Conservation (phyloP, 2,329 filamentous ascomycete species). For the Clarireedia hainanense region DNA sequence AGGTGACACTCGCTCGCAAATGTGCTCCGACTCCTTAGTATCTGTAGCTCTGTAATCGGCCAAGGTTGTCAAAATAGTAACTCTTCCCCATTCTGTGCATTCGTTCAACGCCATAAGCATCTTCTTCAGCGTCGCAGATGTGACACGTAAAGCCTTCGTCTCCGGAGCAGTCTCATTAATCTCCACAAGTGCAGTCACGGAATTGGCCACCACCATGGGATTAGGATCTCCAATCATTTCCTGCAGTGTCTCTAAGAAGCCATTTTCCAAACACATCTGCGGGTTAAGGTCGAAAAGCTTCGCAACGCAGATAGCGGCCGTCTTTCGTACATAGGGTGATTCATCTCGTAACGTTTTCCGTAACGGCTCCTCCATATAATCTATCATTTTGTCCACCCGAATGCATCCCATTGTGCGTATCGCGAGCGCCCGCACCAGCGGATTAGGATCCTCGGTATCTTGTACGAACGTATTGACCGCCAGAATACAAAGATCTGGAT, state of each 20-base stretch:
- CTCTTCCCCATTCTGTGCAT: conserved; percentile 96
- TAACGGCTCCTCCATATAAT: conserved; percentile 98
- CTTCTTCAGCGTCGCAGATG: conserved; percentile 80
- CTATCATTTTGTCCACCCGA: conserved; percentile 97
- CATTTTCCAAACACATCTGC: conserved; percentile 88
- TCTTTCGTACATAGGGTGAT: conserved; percentile 97
- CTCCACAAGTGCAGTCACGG: conserved; percentile 85
- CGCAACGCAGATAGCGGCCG: conserved; percentile 92
- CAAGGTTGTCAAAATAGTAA: conserved; percentile 84
- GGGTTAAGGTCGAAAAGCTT: conserved; percentile 97
- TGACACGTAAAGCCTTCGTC: conserved; percentile 78
- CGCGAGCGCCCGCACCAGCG: conserved; percentile 85
- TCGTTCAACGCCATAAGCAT: conserved; percentile 94
- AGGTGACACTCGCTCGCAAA: conserved; percentile 90
- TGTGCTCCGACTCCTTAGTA: conserved; percentile 93
- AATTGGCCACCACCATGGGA: conserved; percentile 98
- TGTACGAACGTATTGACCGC: conserved; percentile 99
- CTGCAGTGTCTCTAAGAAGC: conserved; percentile 87
- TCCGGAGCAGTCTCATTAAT: conserved; percentile 88
- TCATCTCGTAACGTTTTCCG: conserved; percentile 95
- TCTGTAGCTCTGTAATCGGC: conserved; percentile 84
- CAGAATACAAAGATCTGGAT: conserved; percentile 95
- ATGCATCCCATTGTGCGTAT: conserved; percentile 99
- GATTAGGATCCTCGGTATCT: conserved; percentile 97
- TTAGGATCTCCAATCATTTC: conserved; percentile 97